A percentile compares a stretch with the other conserved stretches of the same genome.
Evolutionary conservation across 176 grass and related monocot genomes (phyloP).

Genomic region (Aechmea fasciata): DNA sequence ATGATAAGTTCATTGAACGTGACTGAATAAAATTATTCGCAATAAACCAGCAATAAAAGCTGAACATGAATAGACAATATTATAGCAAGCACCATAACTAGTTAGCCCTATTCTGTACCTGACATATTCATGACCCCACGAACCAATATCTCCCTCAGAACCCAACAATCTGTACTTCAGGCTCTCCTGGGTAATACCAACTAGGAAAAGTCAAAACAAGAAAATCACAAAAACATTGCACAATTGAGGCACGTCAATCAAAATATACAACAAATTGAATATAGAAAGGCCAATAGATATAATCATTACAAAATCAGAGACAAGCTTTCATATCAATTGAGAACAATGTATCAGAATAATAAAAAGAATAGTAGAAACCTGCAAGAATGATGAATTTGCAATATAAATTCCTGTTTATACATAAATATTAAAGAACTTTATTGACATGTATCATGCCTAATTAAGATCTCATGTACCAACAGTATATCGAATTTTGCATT

Average conservation of each 20-base stretch:
- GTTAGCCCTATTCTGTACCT: constrained; percentile 34
- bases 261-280: not conserved
- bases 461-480: not conserved
- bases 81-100: not conserved
- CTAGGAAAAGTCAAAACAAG: not conserved
- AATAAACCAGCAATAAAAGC: not conserved
- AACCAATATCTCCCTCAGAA: constrained; percentile 86
- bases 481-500: not conserved
- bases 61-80: not conserved
- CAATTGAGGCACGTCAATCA: not conserved
- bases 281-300: not conserved
- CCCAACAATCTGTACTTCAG: constrained; percentile 79
- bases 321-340: not conserved
- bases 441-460: not conserved
- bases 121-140: constrained; percentile 97
- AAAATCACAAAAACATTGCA: not conserved
- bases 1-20: too few species aligned
- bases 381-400: too few species aligned
- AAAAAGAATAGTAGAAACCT: not conserved
- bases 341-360: not conserved
- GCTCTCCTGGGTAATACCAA: constrained; percentile 53
- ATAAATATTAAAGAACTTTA: not conserved
- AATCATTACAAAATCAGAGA: not conserved
- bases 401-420: too few species aligned
- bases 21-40: not conserved